A percentile compares a stretch with the other conserved stretches of the same genome.
These are phyloP conservation scores for Inosperma sp. DNA, from an alignment of 768 basidiomycete species.

Conservation along the genomic window DNA sequence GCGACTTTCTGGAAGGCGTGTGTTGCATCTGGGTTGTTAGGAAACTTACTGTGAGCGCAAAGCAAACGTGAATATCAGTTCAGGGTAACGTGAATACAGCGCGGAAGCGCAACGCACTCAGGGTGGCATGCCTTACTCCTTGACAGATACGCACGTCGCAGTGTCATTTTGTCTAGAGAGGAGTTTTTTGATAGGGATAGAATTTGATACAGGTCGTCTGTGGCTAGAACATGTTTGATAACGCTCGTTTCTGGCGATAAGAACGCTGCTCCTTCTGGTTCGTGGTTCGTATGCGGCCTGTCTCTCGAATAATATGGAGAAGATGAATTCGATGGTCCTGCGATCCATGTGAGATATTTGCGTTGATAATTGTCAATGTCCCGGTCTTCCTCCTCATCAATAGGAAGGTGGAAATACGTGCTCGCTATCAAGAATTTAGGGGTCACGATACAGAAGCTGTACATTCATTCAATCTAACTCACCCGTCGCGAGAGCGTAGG, in stretches of 20 bases:
- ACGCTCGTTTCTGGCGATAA: slow-evolving; percentile 27
- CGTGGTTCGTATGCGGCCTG: slow-evolving; percentile 6
- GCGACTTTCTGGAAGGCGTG: slow-evolving; percentile 84
- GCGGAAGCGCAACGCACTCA: slow-evolving; percentile 54
- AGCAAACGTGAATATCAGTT: neutral
- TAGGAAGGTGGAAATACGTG: slow-evolving; percentile 59
- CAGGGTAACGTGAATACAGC: neutral
- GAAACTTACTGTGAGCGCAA: slow-evolving; percentile 63
- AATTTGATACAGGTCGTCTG: slow-evolving; percentile 67
- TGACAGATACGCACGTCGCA: slow-evolving; percentile 71
- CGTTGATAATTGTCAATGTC: slow-evolving; percentile 42
- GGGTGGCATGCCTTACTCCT: slow-evolving; percentile 79
- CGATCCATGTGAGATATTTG: slow-evolving; percentile 47
- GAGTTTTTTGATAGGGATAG: slow-evolving; percentile 56
- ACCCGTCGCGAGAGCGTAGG: slow-evolving; percentile 45
- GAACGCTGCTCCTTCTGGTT: slow-evolving; percentile 13
- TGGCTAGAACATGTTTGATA: slow-evolving; percentile 51
- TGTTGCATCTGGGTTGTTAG: slow-evolving; percentile 70
- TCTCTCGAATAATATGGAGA: slow-evolving; percentile 9
- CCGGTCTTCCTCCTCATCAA: slow-evolving; percentile 53
- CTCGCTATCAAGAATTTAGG: slow-evolving; percentile 38
- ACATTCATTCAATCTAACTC: no score
- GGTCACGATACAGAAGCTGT: neutral
- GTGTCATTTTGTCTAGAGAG: slow-evolving; percentile 52
- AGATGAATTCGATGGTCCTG: slow-evolving; percentile 32